Evolutionary conservation across 371 early-diverging fungal species (phyloP).

Genomic region (Mucor irregularis): DNA sequence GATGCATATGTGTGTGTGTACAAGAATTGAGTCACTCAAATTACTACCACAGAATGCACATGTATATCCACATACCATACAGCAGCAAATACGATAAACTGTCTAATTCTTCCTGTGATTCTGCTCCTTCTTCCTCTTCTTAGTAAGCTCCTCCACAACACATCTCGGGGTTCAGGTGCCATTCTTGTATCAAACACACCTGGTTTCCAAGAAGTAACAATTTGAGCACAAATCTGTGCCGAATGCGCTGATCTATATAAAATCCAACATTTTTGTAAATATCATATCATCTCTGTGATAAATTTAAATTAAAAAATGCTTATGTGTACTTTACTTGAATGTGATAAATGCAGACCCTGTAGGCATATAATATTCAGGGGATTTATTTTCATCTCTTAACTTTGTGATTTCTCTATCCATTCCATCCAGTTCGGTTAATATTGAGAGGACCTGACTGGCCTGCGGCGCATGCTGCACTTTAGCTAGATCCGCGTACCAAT

Average conservation of each 20-base stretch:
- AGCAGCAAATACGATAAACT: constrained; percentile 53
- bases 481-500: background rate
- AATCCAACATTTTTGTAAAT: background rate
- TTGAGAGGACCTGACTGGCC: no score
- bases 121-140: constrained; percentile 48
- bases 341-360: constrained; percentile 67
- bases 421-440: constrained; percentile 15
- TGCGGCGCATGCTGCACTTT: background rate
- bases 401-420: constrained; percentile 31
- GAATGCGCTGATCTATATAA: constrained; percentile 41
- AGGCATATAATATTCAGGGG: constrained; percentile 46
- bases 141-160: constrained; percentile 85
- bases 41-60: no score
- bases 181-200: constrained; percentile 69
- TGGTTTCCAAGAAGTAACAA: constrained; percentile 61
- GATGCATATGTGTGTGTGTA: no score
- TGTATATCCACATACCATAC: constrained; percentile 65
- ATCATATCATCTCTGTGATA: background rate
- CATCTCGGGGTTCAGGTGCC: constrained; percentile 92
- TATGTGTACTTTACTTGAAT: constrained; percentile 49
- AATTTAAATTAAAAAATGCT: background rate
- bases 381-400: constrained; percentile 31
- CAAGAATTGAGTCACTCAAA: no score
- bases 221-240: constrained; percentile 62
- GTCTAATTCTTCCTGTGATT: constrained; percentile 37